phyloP scores from a whole-genome alignment of 345 rosid species.

The Boechera divaricarpa region DNA sequence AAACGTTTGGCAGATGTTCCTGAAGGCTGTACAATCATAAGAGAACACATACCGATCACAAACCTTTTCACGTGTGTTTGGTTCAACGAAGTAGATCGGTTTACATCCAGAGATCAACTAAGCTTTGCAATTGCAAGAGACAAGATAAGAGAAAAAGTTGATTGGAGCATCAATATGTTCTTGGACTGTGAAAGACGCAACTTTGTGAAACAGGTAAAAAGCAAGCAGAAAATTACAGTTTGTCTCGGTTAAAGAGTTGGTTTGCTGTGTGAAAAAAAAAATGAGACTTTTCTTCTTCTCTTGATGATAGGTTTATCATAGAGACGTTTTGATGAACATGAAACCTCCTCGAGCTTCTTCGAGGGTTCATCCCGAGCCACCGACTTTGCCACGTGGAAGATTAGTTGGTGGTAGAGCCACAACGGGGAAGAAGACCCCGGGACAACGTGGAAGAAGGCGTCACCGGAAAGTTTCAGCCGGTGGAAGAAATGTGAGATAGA shows the following conservation, averaged over 20 bases:
- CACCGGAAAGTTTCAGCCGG: constrained; percentile 68
- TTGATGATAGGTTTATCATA: constrained; percentile 68
- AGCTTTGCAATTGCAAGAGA: constrained; percentile 91
- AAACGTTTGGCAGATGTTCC: constrained; percentile 76
- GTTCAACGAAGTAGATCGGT: constrained; percentile 94
- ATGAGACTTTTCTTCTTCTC: not conserved
- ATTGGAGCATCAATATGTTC: constrained; percentile 81
- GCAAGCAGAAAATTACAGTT: not conserved
- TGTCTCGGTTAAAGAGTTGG: not conserved
- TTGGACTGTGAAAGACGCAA: constrained; percentile 93
- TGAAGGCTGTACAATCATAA: constrained; percentile 89
- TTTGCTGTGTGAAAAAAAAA: not conserved
- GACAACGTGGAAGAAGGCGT: constrained; percentile 64
- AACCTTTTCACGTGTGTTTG: constrained; percentile 88
- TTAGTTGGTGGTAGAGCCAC: constrained; percentile 35
- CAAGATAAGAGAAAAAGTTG: constrained; percentile 68
- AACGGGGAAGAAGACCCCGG: constrained; percentile 49
- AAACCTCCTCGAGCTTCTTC: constrained; percentile 53
- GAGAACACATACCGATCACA: constrained; percentile 79
- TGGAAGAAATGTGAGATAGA: constrained; percentile 44
- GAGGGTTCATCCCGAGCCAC: constrained; percentile 36
- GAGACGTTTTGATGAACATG: constrained; percentile 77
- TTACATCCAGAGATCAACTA: constrained; percentile 89
- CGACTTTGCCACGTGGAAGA: constrained; percentile 35
- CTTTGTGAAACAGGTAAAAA: constrained; percentile 81